Base-by-base conservation (phyloP, 2,329 filamentous ascomycete species). In the Aplosporella prunicola region DNA sequence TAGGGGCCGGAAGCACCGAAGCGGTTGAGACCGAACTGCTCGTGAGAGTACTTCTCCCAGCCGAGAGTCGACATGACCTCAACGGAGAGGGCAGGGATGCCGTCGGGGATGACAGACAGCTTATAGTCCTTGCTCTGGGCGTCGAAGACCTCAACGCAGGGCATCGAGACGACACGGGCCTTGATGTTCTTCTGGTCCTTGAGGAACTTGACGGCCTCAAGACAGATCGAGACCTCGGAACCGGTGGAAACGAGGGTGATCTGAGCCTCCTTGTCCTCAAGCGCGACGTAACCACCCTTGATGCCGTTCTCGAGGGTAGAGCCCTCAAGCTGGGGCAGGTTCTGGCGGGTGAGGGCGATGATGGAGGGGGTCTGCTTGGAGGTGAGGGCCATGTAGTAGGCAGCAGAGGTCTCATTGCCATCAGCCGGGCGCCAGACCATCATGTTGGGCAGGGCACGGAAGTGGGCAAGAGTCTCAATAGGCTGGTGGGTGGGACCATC, bases 391-490 rank as follows among this genome's bases (percentile, higher is more conserved):
- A 93, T 74, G 71, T 96, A 96, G 78, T 96, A 98, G 51, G 91
- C 89, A 56, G 87, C 89, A 60, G 84, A 93, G 54, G 83, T 91
- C 82, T 98, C 91, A 72, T 96, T 96, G 58, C 89, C 89, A 58
- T 96, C 91, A 55, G 91, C 89, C 51, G 91, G 91, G 60, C 91
- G 88, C 91, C 91, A 96, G 56, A 96, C 89, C 85, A 96, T 94
- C 74, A 82, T 84, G 81, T 98, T 98, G 60, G 91, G 91, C 52
- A 96, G 78, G 48, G 91, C 91, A 63, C 91, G 89, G 86, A 96
- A 96, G 71, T 96, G 91, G 43, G 88, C 82, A 47, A 96, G 79
- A 29, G 87, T 94, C 79, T 98, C 91, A 53, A 98, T 94, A 63
- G 91, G 91, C 76, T 98, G 91, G 71, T 98, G 91, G 41, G 91